These are phyloP conservation scores for Lobosporangium transversale DNA, from an alignment of 192 early-diverging fungal genomes.

Conservation along the genomic window DNA sequence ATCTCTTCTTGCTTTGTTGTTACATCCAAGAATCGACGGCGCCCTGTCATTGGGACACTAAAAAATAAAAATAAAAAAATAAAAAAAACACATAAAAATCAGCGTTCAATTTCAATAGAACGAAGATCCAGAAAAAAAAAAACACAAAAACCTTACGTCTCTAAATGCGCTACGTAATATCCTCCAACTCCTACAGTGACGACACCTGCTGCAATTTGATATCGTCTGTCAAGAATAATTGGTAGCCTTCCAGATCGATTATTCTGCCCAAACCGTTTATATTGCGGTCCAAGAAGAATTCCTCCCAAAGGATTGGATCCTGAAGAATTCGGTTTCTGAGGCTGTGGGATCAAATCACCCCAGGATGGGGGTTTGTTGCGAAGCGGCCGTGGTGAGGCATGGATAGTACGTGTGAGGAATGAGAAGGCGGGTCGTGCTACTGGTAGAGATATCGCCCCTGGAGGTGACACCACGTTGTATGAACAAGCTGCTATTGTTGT, in stretches of 20 bases:
- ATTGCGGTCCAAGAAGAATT: slow-evolving; percentile 22
- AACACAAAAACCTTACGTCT: slow-evolving; percentile 49
- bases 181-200: slow-evolving; percentile 54
- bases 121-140: too few relatives aligned
- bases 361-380: slow-evolving; percentile 20
- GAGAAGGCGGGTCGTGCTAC: neutral
- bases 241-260: neutral
- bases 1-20: slow-evolving; percentile 65
- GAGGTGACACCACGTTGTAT: too few relatives aligned
- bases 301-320: neutral
- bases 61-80: neutral
- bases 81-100: neutral
- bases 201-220: slow-evolving; percentile 25
- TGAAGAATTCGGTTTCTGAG: slow-evolving; percentile 4
- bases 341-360: slow-evolving; percentile 40
- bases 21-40: slow-evolving; percentile 77
- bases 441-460: neutral
- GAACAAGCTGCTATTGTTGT: too few relatives aligned
- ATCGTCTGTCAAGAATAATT: slow-evolving; percentile 29
- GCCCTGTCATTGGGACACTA: slow-evolving; percentile 72
- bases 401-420: slow-evolving; percentile 21
- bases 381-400: neutral
- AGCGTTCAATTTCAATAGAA: too few relatives aligned
- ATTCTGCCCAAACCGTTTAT: slow-evolving; percentile 48
- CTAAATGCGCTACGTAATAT: slow-evolving; percentile 79